phyloP scores from a whole-genome alignment of 169 alveolate genomes.

The Plasmodium malariae region DNA sequence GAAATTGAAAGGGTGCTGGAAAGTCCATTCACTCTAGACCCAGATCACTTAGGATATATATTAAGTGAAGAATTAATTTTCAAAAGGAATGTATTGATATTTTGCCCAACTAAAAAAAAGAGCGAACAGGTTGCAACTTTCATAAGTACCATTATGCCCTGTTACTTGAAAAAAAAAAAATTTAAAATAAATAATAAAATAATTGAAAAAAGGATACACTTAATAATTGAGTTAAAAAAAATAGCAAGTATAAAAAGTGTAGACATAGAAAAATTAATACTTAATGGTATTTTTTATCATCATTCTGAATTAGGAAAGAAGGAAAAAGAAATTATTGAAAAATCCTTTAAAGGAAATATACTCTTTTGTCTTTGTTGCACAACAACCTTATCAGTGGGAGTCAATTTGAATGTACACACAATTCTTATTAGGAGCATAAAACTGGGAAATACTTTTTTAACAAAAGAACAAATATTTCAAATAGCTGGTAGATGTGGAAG shows the following conservation, averaged over 20 bases:
- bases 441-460: slow-evolving; percentile 24
- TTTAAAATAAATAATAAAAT: slow-evolving; percentile 9
- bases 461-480: slow-evolving; percentile 49
- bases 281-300: slow-evolving; percentile 68
- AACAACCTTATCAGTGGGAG: slow-evolving; percentile 71
- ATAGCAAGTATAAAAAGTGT: not conserved
- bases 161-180: slow-evolving; percentile 35
- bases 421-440: slow-evolving; percentile 32
- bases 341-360: slow-evolving; percentile 31
- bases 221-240: slow-evolving; percentile 31
- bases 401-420: slow-evolving; percentile 60
- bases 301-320: slow-evolving; percentile 38
- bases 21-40: slow-evolving; percentile 18
- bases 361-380: slow-evolving; percentile 73
- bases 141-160: slow-evolving; percentile 26
- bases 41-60: slow-evolving; percentile 51
- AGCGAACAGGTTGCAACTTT: slow-evolving; percentile 50
- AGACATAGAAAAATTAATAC: slow-evolving; percentile 42
- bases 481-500: slow-evolving; percentile 75
- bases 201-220: slow-evolving; percentile 13
- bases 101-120: slow-evolving; percentile 57
- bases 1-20: slow-evolving; percentile 39
- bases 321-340: slow-evolving; percentile 53
- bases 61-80: slow-evolving; percentile 59
- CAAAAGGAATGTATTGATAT: slow-evolving; percentile 59